Percentiles rank a stretch among this genome's conserved stretches.
Evolutionary conservation across 148 eudicot genomes (phyloP).

Genomic region (Rhododendron kiyosumense): DNA sequence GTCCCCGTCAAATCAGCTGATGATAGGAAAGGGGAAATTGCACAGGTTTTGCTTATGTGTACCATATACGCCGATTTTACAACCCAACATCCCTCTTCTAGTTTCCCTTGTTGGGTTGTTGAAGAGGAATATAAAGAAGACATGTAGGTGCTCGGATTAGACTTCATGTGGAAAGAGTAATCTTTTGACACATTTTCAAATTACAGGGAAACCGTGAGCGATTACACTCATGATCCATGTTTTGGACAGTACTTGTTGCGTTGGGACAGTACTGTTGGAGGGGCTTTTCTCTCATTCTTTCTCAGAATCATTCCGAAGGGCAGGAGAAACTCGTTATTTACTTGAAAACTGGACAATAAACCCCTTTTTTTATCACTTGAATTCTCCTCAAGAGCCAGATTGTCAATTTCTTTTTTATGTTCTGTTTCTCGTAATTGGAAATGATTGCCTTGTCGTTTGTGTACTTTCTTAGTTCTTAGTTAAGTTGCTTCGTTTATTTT

Average conservation of each 20-base stretch:
- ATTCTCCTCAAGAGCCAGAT: neutral
- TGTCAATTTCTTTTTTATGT: neutral
- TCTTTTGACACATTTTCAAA: neutral
- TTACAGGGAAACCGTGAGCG: neutral
- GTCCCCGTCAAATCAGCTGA: neutral
- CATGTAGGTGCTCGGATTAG: neutral
- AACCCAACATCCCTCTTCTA: neutral
- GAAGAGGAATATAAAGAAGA: neutral
- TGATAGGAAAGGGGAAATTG: conserved; percentile 6
- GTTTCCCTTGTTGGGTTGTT: conserved; percentile 3
- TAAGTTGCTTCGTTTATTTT: neutral
- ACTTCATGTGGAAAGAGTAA: neutral
- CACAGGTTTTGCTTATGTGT: neutral
- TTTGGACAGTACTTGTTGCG: neutral
- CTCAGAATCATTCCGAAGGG: neutral
- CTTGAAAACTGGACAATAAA: neutral
- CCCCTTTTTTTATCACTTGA: neutral
- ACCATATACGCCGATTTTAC: neutral
- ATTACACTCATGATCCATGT: neutral
- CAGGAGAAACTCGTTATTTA: neutral
- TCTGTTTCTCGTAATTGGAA: neutral
- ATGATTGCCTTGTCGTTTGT: neutral
- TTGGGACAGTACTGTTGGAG: neutral
- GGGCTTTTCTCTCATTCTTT: neutral
- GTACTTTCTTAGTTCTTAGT: neutral